Percentiles rank a stretch among this genome's conserved stretches.
phyloP scores from a whole-genome alignment of 176 grass and related monocot species.

The Cocos nucifera region DNA sequence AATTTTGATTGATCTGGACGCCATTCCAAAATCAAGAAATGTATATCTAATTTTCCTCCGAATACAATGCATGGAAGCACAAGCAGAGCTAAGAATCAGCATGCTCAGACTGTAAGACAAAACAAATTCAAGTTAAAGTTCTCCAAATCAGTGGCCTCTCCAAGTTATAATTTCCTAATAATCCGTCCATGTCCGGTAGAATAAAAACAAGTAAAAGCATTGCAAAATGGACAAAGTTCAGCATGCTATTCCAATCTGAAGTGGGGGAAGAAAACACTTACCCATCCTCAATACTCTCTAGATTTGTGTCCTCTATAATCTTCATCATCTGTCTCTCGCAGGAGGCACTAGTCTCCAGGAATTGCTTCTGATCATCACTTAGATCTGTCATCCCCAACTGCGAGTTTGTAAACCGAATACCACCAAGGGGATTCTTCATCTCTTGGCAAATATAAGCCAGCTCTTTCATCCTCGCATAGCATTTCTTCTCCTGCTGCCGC shows the following conservation, averaged over 20 bases:
- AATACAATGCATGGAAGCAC: no score
- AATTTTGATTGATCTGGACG: no score
- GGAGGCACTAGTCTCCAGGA: constrained; percentile 77
- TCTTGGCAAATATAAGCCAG: constrained; percentile 95
- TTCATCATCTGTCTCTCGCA: constrained; percentile 90
- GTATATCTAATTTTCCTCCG: no score
- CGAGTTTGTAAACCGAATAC: constrained; percentile 82
- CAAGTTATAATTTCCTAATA: no score
- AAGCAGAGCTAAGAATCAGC: no score
- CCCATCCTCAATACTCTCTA: constrained; percentile 84
- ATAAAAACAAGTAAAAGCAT: no score
- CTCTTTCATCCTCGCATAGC: constrained; percentile 86
- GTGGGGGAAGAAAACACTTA: constrained; percentile 28
- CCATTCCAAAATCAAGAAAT: no score
- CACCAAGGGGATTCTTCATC: constrained; percentile 87
- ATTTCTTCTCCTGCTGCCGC: constrained; percentile 87
- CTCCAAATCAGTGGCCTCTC: no score
- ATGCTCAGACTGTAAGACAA: no score
- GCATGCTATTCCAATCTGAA: background rate
- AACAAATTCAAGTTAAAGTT: no score
- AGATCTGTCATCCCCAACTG: constrained; percentile 75
- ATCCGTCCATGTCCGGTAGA: no score
- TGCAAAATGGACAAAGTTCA: no score
- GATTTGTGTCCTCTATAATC: constrained; percentile 61
- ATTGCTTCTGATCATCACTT: constrained; percentile 88